These are phyloP conservation scores for Dendrobium officinale DNA, from an alignment of 106 monocot species.

Conservation along the genomic window DNA sequence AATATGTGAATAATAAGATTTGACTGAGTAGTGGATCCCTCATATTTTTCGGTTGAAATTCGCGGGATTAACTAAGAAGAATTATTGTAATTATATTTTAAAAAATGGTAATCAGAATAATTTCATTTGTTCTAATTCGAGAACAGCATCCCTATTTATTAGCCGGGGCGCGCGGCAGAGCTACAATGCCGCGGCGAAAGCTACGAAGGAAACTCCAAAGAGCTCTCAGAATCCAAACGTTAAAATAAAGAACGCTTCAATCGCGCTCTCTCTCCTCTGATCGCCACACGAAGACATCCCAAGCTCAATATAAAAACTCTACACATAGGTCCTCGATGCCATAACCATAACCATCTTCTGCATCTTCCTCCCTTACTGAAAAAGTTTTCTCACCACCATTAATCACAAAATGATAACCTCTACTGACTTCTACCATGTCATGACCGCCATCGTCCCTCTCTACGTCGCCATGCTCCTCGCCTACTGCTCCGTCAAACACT, in stretches of 20 bases:
- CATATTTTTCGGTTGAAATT: too few species aligned
- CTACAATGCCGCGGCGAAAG: background rate
- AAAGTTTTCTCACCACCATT: background rate
- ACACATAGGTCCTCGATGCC: slow-evolving; percentile 43
- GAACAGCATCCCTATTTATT: background rate
- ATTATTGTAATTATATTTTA: too few species aligned
- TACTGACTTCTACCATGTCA: slow-evolving; percentile 57
- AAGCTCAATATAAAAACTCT: slow-evolving; percentile 21
- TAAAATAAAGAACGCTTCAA: too few species aligned
- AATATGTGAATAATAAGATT: too few species aligned
- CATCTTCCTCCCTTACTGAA: background rate
- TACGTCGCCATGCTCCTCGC: slow-evolving; percentile 74
- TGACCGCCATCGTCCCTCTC: slow-evolving; percentile 67
- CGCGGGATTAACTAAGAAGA: too few species aligned
- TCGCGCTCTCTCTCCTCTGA: background rate
- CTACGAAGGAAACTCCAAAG: slow-evolving; percentile 5
- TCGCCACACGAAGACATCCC: background rate
- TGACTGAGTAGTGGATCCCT: too few species aligned
- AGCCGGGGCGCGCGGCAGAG: background rate
- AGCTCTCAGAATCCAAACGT: background rate
- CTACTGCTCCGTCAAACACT: slow-evolving; percentile 52
- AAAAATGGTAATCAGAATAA: too few species aligned
- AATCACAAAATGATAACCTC: slow-evolving; percentile 34
- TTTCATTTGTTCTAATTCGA: too few species aligned
- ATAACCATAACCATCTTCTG: slow-evolving; percentile 3